These are phyloP conservation scores for Cenchrus fungigraminus DNA, from an alignment of 176 grass and related monocot genomes.

Conservation along the genomic window DNA sequence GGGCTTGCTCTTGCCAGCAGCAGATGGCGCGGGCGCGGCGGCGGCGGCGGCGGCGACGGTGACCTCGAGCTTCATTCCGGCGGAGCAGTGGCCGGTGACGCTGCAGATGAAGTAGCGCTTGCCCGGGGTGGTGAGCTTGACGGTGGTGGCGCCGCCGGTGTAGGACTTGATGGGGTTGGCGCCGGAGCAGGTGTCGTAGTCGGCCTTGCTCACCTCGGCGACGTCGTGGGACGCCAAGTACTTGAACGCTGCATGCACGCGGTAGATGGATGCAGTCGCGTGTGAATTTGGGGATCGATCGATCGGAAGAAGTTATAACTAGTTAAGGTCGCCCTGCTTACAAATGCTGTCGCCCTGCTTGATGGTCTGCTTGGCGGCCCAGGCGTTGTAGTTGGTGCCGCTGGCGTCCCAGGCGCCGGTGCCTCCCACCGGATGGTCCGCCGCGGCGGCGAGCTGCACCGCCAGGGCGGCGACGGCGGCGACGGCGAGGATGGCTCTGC, in stretches of 20 bases:
- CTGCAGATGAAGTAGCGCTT: conserved; percentile 89
- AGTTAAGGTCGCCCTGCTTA: neutral
- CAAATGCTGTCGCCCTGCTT: conserved; percentile 40
- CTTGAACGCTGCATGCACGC: neutral
- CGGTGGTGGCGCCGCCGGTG: conserved; percentile 33
- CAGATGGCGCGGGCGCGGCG: conserved; percentile 8
- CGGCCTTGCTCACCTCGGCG: conserved; percentile 59
- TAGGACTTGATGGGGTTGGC: neutral
- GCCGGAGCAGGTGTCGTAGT: conserved; percentile 65
- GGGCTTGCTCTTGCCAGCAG: conserved; percentile 23
- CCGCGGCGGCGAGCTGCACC: conserved; percentile 36
- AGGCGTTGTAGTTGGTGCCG: conserved; percentile 36
- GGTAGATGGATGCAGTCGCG: too few relatives aligned
- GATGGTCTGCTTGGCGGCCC: conserved; percentile 39
- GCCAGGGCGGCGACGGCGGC: conserved; percentile 18
- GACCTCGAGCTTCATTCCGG: conserved; percentile 82
- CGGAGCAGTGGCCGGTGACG: conserved; percentile 59
- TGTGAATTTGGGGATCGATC: too few relatives aligned
- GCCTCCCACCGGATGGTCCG: conserved; percentile 41
- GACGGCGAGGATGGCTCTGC: conserved; percentile 25
- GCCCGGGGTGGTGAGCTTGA: conserved; percentile 54
- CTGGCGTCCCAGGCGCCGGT: conserved; percentile 39
- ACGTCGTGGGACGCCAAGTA: conserved; percentile 56
- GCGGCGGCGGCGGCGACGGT: conserved; percentile 29
- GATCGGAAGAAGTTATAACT: too few relatives aligned